A percentile compares a stretch with the other conserved stretches of the same genome.
phyloP scores from a whole-genome alignment of 2,329 filamentous ascomycete genomes.

The Aspergillus oerlinghausenensis region DNA sequence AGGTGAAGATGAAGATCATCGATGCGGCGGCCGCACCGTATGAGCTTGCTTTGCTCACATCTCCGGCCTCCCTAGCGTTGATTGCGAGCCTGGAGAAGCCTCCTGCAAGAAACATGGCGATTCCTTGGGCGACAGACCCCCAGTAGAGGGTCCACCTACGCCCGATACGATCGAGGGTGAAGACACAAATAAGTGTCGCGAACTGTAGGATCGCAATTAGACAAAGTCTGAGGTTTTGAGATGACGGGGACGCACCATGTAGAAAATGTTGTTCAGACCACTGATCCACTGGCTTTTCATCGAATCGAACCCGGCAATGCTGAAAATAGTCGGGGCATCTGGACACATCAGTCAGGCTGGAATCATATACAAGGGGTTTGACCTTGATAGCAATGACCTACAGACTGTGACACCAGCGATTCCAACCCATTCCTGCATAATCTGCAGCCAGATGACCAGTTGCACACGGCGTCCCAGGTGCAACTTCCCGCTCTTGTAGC shows the following conservation, averaged over 20 bases:
- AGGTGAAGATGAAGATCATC: conserved; percentile 67
- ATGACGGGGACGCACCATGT: conserved; percentile 42
- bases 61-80: conserved; percentile 44
- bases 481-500: conserved; percentile 59
- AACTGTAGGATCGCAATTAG: conserved; percentile 40
- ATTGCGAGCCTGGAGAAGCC: conserved; percentile 56
- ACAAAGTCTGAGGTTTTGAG: not conserved
- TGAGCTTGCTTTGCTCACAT: conserved; percentile 43
- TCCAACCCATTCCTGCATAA: conserved; percentile 66
- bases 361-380: not conserved
- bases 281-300: conserved; percentile 61
- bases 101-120: conserved; percentile 64
- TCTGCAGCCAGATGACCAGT: conserved; percentile 67
- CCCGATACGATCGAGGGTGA: conserved; percentile 65
- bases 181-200: conserved; percentile 64
- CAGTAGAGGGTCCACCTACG: conserved; percentile 66
- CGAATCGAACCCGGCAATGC: conserved; percentile 61
- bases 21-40: conserved; percentile 63
- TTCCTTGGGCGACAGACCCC: conserved; percentile 60
- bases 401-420: conserved; percentile 65
- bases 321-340: conserved; percentile 55
- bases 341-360: not conserved
- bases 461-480: conserved; percentile 65
- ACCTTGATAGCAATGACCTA: conserved; percentile 14
- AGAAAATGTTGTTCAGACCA: conserved; percentile 54